phyloP scores from a whole-genome alignment of 768 basidiomycete species.

The Lactarius psammicola region DNA sequence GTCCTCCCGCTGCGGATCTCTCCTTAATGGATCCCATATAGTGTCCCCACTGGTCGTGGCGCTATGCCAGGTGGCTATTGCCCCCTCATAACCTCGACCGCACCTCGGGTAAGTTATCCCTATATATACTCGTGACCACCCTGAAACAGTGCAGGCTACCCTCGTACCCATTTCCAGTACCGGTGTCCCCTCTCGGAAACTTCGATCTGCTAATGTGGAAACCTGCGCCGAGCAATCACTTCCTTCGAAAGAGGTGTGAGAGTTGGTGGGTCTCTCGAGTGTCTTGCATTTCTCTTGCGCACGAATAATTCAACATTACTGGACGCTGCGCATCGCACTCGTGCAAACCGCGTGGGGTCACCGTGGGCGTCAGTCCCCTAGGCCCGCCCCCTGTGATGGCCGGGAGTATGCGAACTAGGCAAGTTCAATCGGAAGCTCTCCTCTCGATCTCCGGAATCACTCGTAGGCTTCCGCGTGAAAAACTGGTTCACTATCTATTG shows the following conservation, averaged over 20 bases:
- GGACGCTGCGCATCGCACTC: background rate
- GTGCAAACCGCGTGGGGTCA: background rate
- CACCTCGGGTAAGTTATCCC: background rate
- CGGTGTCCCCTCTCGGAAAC: background rate
- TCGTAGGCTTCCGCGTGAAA: background rate
- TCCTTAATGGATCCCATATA: background rate
- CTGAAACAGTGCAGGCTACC: background rate
- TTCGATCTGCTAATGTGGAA: background rate
- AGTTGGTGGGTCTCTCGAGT: background rate
- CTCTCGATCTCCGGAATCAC: background rate
- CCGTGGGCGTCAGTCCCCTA: background rate
- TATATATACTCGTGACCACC: background rate
- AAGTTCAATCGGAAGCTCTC: background rate
- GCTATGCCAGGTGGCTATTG: background rate
- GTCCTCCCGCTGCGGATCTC: background rate
- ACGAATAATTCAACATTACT: background rate
- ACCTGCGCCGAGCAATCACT: background rate
- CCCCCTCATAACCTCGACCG: background rate
- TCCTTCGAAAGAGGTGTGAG: background rate
- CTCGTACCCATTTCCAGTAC: background rate
- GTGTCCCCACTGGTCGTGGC: background rate
- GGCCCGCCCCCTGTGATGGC: background rate
- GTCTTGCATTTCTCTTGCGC: background rate
- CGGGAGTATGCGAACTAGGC: background rate
- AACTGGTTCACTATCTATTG: background rate